Evolutionary conservation across 169 alveolate genomes (phyloP), one percentile per base, ranked within the genome.

Genomic region (Cryptosporidium baileyi): DNA sequence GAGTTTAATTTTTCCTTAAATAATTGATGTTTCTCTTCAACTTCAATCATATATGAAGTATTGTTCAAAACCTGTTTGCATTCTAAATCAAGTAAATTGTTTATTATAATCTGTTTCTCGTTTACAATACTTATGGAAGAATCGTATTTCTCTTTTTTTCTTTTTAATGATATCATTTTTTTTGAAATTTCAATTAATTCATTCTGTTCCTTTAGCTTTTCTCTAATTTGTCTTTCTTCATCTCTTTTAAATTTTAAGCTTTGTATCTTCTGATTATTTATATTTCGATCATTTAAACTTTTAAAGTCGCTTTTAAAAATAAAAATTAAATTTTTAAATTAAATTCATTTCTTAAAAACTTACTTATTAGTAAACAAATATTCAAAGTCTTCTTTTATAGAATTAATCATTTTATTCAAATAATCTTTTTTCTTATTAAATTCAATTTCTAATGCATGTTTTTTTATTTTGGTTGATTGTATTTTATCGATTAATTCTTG

Each of bases 371-470:
- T 17, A 41, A 54, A 74, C 8, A 74, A 36, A 57, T 22, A 74
- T 7, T 74, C 67, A 13, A 51, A 51, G 11, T 74, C 67, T 74
- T 54, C 26, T 22, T 52, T 19, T 17, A 74, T 11, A 3, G 19
- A 36, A 11, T 24, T 19, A 15, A 52, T 38, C 4, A 24, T 38
- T 19, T 32, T 74, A 15, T 3, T 52, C 45, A 63, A 82, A 6
- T 28, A 38, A 1, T 60, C 28, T 32, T 57, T 32, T 60, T 47
- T 47, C 22, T 38, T 45, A 44, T 45, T 60, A 19, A 28, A 32
- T 60, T 74, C 79, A 44, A 43, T 54, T 26, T 82, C 89, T 24
- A 82, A 19, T 24, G 60, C 17, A 43, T 43, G 45, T 8, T 82
- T 80, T 38, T 82, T 89, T 6, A 54, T 28, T 15, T 51, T 65